Base-by-base conservation (phyloP, 768 basidiomycete genomes). In the Suillus decipiens region DNA sequence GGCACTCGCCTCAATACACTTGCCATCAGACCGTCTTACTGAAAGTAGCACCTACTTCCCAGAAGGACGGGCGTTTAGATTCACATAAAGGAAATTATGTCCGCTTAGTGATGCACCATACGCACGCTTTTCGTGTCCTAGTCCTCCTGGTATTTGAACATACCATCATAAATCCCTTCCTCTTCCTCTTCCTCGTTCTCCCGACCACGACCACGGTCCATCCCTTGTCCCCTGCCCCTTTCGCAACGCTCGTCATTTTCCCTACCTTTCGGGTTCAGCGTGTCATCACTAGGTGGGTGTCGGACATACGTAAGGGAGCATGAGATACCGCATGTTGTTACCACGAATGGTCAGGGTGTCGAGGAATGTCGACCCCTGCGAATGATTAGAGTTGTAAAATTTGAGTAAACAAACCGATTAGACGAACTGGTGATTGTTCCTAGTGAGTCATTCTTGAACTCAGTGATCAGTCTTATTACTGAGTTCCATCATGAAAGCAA, bases 281-380 rank as follows among this genome's bases (percentile, higher is more conserved):
- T 93, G 72, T 99, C 97, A 75, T 99, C 36, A 99, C 95, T 8
- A 99, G 86, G 10, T 99, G 85, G 24, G 97, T 98, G 74, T 99
- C 96, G 97, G 96, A 10, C 99, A 82, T 0, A 96, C 95, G 73
- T 99, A 96, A 17, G 97, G 97, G n/a, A 99, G 89, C 63, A 96
- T 88, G 75, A 94, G 96, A 79, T 98, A 99, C 57, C 96, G 90
- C 72, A 99, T 86, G 72, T 93, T 97, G 82, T 97, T 98, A 41
- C 97, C 96, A 61, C 96, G 87, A 72, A 99, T 96, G 36, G 95
- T 95, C 54, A 99, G 83, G 5, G 90, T 83, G 77, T 99, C 96
- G 56, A 98, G 87, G 24, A 92, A 81, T 33, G 88, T 79, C 97
- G 60, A 99, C 97, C 63, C 95, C 96, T 98, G 76, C 17, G 45